Evolutionary conservation across 2,329 filamentous ascomycete genomes (phyloP), one percentile per base, ranked within the genome.

Genomic region (Nemania serpens): DNA sequence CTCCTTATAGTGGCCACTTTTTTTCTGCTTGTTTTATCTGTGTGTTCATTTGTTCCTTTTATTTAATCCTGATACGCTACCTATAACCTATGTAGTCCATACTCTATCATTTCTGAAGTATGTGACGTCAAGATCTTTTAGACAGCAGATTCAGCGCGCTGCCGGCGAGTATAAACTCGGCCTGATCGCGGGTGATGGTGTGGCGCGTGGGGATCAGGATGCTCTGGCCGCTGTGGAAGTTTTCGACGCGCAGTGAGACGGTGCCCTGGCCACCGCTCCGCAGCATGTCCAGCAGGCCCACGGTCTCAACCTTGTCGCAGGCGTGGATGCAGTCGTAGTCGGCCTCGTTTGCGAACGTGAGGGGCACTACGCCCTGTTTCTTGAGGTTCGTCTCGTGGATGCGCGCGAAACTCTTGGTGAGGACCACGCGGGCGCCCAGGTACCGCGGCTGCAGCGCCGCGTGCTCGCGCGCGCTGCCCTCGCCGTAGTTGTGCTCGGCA

Each of bases 331-430:
- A 79, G 72, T 95, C 91, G 75, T 97, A 98, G 76, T 98, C 95
- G 18, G 85, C 83, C 78, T 96, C 93, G 75, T 97, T 83, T 47
- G 81, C 91, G 73, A 99, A 97, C 0, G 92, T 97, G 70, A 99
- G 82, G 1, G 95, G 95, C 46, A 99, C 92, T 36, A 99, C 90
- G 65, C 95, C 95, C 80, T 99, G 95, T 81, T 97, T 97, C 87
- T 97, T 97, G 68, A 97, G 80, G 76, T 97, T 97, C 33, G 93
- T 96, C 82, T 97, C 93, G 80, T 97, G 93, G 74, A 97, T 97
- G 55, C 93, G 88, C 0, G 93, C 93, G 73, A 97, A 96, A 39
- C 86, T 90, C 81, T 97, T 97, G 58, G 89, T 83, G 17, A 96
- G 83, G 59, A 97, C 92, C 72, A 96, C 82, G 51, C 91, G 85